Conservation (phyloP, 345 rosid genomes). For the Reutealis trisperma region DNA sequence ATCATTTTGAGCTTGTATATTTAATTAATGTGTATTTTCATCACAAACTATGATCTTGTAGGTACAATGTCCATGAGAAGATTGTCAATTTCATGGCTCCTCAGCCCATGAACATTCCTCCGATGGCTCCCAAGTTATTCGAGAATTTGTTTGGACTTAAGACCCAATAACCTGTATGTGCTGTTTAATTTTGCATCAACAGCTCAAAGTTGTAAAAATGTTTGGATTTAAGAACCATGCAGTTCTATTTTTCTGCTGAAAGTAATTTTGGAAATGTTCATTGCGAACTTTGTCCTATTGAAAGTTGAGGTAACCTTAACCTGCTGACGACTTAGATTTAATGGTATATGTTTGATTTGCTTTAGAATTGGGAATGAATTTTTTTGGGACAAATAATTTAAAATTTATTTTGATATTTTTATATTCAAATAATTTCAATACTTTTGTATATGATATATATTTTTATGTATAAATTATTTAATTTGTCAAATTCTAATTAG, state of each 20-base stretch:
- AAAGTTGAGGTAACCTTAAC: background rate
- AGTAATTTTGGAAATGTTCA: too few relatives aligned
- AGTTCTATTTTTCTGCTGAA: background rate
- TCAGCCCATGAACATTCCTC: slow-evolving; percentile 53
- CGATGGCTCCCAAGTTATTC: slow-evolving; percentile 73
- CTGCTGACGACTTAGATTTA: too few relatives aligned
- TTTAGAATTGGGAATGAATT: too few relatives aligned
- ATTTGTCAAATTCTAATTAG: too few relatives aligned
- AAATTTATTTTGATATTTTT: too few relatives aligned
- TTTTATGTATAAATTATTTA: too few relatives aligned
- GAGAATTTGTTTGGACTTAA: slow-evolving; percentile 77
- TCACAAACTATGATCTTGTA: slow-evolving; percentile 16
- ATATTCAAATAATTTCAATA: too few relatives aligned
- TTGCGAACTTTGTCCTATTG: too few relatives aligned
- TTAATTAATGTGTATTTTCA: background rate
- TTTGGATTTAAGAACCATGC: background rate
- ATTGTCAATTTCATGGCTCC: slow-evolving; percentile 88
- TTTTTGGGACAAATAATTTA: too few relatives aligned
- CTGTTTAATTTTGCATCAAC: background rate
- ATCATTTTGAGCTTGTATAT: background rate
- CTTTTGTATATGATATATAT: too few relatives aligned
- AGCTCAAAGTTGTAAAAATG: background rate
- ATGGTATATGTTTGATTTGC: too few relatives aligned
- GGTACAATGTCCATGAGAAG: slow-evolving; percentile 83
- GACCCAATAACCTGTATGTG: slow-evolving; percentile 31